Evolutionary conservation across 2,329 filamentous ascomycete genomes (phyloP), one percentile per base, ranked within the genome.

Genomic region (Pseudocercospora cruenta): DNA sequence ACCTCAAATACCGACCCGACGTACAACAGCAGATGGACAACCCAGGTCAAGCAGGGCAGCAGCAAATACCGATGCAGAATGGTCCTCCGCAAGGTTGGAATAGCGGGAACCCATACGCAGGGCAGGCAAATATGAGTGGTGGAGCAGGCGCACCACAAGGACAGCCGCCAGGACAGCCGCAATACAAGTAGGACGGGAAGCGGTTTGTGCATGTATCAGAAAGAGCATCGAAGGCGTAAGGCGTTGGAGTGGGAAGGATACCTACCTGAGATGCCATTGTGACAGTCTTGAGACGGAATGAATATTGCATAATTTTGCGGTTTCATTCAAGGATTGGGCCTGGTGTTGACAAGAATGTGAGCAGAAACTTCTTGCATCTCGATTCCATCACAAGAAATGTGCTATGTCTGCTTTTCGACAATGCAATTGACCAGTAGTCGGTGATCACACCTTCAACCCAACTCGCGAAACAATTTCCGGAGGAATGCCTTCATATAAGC

Each of bases 1-100:
- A 84, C 69, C 78, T 84, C 70, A 81, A 81, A 74, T 82, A 75
- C 58, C 72, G 77, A 51, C 77, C 78, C 8, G 78, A 79, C 63
- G 78, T 79, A 10, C 73, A 78, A 63, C 72, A 76, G 53, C 75
- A 77, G 68, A 77, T 77, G 76, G 63, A 76, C 19, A 68, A 68
- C 60, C 71, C 71, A 54, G 71, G 69, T 21, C 67, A 64, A 36
- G 67, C 64, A 61, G 66, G 59, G 26, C 57, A 64, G 14, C 26
- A 43, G 22, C 72, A 71, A 58, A 77, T 78, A 67, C 75, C 75
- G 33, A 70, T 78, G 73, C 73, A 78, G 66, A 73, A 74, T 51
- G 71, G 70, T 58, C 67, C 67, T 26, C 71, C 70, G 43, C 74
- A 75, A 45, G 71, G 71, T 4, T 75, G 75, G 70, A 70, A 71